These are phyloP conservation scores for Parsonsia alboflavescens DNA, from an alignment of 257 asterid species.

Conservation along the genomic window DNA sequence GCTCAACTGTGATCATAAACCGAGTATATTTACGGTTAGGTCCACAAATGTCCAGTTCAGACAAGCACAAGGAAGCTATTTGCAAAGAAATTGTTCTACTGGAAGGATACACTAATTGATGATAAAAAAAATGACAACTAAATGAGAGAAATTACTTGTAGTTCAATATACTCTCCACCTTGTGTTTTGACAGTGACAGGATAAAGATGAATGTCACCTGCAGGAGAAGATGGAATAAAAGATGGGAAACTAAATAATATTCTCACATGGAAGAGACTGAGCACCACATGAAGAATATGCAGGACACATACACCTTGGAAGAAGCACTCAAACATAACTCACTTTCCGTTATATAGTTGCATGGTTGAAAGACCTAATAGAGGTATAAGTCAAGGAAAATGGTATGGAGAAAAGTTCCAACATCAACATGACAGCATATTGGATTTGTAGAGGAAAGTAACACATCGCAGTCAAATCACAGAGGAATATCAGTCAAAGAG, in stretches of 20 bases:
- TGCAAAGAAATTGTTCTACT: slow-evolving; percentile 1
- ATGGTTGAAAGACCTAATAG: not conserved
- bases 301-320: no score
- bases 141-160: slow-evolving; percentile 55
- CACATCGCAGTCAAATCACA: no score
- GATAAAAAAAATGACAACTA: not conserved
- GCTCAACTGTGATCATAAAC: slow-evolving; percentile 64
- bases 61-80: slow-evolving; percentile 5
- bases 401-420: not conserved
- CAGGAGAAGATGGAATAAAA: slow-evolving; percentile 16
- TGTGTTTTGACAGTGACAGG: slow-evolving; percentile 85
- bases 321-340: not conserved
- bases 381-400: not conserved
- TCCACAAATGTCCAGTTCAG: slow-evolving; percentile 11
- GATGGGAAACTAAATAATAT: not conserved
- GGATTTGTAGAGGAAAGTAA: not conserved
- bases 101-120: slow-evolving; percentile 1
- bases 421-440: not conserved
- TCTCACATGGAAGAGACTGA: not conserved
- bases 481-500: not conserved
- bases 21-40: slow-evolving; percentile 7
- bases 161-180: slow-evolving; percentile 83
- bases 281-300: not conserved
- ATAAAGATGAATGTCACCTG: slow-evolving; percentile 79
- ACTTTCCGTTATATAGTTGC: not conserved